phyloP scores from a whole-genome alignment of 2,329 filamentous ascomycete species.

The Fusarium transvaalense region DNA sequence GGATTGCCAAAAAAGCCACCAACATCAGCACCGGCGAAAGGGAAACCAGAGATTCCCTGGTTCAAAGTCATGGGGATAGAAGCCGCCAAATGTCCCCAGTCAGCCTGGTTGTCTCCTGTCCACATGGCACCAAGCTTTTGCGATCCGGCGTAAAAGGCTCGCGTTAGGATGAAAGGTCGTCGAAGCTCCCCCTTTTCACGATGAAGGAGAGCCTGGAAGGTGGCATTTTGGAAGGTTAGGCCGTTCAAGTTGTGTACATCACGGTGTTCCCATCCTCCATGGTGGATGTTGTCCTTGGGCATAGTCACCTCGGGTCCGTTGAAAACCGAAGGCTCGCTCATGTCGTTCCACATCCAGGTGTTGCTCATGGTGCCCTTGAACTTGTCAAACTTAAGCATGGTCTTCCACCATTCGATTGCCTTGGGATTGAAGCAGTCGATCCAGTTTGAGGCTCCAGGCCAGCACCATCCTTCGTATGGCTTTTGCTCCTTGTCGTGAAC shows the following conservation, averaged over 20 bases:
- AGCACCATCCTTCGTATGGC: constrained; percentile 97
- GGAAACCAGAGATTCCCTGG: constrained; percentile 92
- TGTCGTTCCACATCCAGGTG: constrained; percentile 98
- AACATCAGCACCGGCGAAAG: constrained; percentile 94
- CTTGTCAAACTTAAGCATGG: constrained; percentile 85
- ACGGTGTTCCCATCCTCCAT: constrained; percentile 94
- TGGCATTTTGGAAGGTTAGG: constrained; percentile 95
- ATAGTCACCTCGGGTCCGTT: constrained; percentile 98
- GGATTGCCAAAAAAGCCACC: constrained; percentile 99
- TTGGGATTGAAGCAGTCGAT: constrained; percentile 96
- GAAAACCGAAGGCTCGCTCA: constrained; percentile 99
- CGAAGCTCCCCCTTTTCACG: constrained; percentile 88
- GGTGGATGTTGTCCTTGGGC: constrained; percentile 97
- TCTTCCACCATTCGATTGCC: constrained; percentile 90
- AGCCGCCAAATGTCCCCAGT: constrained; percentile 90
- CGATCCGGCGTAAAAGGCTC: constrained; percentile 90
- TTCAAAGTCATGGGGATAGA: constrained; percentile 94
- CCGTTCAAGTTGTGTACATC: constrained; percentile 97
- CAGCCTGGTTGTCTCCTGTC: constrained; percentile 97
- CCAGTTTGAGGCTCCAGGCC: constrained; percentile 98
- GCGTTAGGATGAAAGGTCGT: constrained; percentile 92
- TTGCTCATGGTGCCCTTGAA: constrained; percentile 91
- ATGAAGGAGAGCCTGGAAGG: constrained; percentile 83
- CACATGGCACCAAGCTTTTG: constrained; percentile 96
- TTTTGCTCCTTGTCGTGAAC: constrained; percentile 91